A percentile compares a stretch with the other conserved stretches of the same genome.
Evolutionary conservation across 306 rosid species (phyloP).

Genomic region (Fragaria ananassa): DNA sequence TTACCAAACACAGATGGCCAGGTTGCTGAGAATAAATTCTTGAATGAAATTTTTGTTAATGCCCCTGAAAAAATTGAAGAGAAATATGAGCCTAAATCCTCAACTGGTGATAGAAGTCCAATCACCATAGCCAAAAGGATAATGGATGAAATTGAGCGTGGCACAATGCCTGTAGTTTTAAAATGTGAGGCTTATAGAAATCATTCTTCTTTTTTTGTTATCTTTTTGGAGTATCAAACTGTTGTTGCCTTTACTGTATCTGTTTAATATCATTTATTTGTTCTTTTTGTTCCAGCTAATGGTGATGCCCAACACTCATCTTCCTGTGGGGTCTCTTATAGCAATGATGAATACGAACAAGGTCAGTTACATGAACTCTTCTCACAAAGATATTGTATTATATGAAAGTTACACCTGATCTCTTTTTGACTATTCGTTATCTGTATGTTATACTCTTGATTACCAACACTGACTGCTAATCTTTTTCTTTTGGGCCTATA

Average conservation of each 20-base stretch:
- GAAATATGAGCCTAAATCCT: background rate
- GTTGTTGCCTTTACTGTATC: background rate
- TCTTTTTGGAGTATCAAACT: background rate
- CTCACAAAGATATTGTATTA: background rate
- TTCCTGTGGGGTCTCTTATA: background rate
- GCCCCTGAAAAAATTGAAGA: background rate
- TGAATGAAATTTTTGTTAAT: background rate
- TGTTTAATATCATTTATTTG: background rate
- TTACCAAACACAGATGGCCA: background rate
- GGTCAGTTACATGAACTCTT: slow-evolving; percentile 10
- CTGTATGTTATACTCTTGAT: background rate
- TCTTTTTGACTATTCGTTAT: background rate
- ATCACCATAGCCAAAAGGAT: background rate
- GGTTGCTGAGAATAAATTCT: background rate
- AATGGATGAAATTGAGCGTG: background rate
- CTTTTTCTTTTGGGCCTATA: background rate
- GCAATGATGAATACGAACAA: background rate
- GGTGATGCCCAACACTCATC: background rate
- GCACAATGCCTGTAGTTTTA: background rate
- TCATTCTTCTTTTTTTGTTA: background rate
- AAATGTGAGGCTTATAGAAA: background rate
- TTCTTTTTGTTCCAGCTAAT: slow-evolving; percentile 3
- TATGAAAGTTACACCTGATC: background rate
- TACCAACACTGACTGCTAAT: background rate
- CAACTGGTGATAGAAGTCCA: background rate